Conservation (phyloP, 1,139 yeast genomes). For the Chernovozyma sophiae-reginae region DNA sequence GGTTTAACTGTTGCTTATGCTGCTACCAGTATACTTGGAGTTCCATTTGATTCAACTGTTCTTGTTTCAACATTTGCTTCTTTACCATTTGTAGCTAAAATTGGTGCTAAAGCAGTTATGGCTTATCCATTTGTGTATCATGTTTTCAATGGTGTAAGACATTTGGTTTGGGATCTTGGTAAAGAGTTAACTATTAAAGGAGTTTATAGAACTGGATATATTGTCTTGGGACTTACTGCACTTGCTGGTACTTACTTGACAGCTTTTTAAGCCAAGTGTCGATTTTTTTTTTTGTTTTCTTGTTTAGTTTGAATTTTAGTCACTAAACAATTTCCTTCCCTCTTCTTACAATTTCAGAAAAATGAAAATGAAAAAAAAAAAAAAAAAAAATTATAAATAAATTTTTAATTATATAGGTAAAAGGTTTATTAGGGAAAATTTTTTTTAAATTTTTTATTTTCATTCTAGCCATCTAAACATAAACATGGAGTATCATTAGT, state of each 20-base stretch:
- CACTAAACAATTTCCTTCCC: too few species aligned
- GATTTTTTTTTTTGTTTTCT: too few species aligned
- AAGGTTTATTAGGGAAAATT: neutral
- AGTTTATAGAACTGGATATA: conserved; percentile 88
- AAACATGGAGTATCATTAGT: conserved; percentile 38
- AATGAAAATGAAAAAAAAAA: too few species aligned
- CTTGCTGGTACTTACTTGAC: conserved; percentile 57
- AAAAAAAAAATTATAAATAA: neutral
- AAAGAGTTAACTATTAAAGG: conserved; percentile 74
- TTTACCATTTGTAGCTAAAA: conserved; percentile 61
- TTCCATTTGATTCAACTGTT: conserved; percentile 59
- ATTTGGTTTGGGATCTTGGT: conserved; percentile 88
- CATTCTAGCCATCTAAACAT: conserved; percentile 31
- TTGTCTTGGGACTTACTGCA: conserved; percentile 70
- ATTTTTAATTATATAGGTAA: neutral
- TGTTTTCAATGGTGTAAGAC: conserved; percentile 82
- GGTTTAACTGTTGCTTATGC: conserved; percentile 75
- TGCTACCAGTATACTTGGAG: conserved; percentile 59
- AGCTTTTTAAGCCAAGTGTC: conserved; percentile 31
- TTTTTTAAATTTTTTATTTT: conserved; percentile 3
- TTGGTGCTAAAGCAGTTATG: conserved; percentile 62
- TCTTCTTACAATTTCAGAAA: conserved; percentile 15
- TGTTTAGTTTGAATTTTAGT: too few species aligned
- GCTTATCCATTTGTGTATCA: conserved; percentile 89
- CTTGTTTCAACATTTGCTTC: conserved; percentile 52